A percentile compares a stretch with the other conserved stretches of the same genome.
These are phyloP conservation scores for Eremothecium gossypii DNA, from an alignment of 1,139 yeast species.

Conservation along the genomic window DNA sequence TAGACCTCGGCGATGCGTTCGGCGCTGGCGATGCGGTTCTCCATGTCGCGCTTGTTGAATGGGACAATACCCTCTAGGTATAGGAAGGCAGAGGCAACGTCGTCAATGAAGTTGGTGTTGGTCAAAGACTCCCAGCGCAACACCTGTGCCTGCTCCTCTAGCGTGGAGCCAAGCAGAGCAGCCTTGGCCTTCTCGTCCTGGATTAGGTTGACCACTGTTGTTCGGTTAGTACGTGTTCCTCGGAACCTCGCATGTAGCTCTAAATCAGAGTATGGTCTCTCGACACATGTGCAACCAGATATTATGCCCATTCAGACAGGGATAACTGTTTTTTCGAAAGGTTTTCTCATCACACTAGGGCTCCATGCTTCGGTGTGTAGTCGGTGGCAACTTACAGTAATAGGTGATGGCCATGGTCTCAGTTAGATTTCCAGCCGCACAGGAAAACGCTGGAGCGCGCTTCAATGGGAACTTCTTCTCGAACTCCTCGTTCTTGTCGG, in stretches of 20 bases:
- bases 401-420: conserved; percentile 64
- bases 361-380: no score
- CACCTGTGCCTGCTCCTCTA: conserved; percentile 57
- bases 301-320: conserved; percentile 25
- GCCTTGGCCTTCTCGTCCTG: conserved; percentile 22
- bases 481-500: conserved; percentile 36
- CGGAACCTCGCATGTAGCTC: not conserved
- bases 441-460: conserved; percentile 67
- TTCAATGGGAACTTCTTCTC: conserved; percentile 54
- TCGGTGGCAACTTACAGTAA: conserved; percentile 15
- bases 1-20: conserved; percentile 37
- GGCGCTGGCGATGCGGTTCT: conserved; percentile 39
- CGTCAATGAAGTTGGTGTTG: conserved; percentile 52
- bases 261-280: conserved; percentile 17
- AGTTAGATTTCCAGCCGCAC: conserved; percentile 67
- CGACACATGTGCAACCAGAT: conserved; percentile 20
- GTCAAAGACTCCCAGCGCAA: conserved; percentile 65
- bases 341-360: conserved; percentile 19
- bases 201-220: conserved; percentile 16
- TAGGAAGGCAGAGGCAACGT: conserved; percentile 25
- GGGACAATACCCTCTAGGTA: conserved; percentile 40
- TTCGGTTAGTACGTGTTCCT: conserved; percentile 6
- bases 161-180: conserved; percentile 46
- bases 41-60: conserved; percentile 77
- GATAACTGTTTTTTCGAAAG: conserved; percentile 22